These are phyloP conservation scores for Oxalis stricta DNA, from an alignment of 441 rosid species.

Conservation along the genomic window DNA sequence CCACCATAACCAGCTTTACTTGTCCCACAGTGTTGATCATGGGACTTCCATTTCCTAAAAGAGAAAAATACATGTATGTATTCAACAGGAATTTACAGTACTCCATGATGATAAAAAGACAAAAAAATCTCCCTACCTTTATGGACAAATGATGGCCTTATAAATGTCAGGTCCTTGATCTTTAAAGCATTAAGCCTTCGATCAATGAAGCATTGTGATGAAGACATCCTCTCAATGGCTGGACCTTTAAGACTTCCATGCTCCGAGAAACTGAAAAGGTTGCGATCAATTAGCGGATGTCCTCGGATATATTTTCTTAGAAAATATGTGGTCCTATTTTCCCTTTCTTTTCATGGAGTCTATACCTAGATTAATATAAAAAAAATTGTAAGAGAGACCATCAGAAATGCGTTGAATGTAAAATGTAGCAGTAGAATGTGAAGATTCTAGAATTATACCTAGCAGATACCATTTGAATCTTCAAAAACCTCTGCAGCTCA, in stretches of 20 bases:
- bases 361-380: constrained; percentile 11
- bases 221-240: neutral
- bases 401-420: neutral
- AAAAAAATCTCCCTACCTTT: neutral
- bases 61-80: neutral
- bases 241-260: neutral
- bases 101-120: neutral
- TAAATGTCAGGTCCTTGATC: constrained; percentile 5
- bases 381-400: neutral
- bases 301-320: neutral
- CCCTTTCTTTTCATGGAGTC: constrained; percentile 2
- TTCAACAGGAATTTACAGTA: neutral
- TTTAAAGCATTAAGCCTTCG: neutral
- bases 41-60: neutral
- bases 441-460: constrained; percentile 5
- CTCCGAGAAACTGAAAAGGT: neutral
- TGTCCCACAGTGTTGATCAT: neutral
- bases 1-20: constrained; percentile 3
- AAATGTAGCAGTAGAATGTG: neutral
- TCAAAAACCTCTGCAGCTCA: constrained; percentile 10
- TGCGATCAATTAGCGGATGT: neutral
- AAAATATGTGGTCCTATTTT: constrained; percentile 2
- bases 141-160: neutral
- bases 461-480: constrained; percentile 7
- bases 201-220: constrained; percentile 1